Evolutionary conservation across 2,329 filamentous ascomycete genomes (phyloP).

Genomic region (Rosellinia necatrix): DNA sequence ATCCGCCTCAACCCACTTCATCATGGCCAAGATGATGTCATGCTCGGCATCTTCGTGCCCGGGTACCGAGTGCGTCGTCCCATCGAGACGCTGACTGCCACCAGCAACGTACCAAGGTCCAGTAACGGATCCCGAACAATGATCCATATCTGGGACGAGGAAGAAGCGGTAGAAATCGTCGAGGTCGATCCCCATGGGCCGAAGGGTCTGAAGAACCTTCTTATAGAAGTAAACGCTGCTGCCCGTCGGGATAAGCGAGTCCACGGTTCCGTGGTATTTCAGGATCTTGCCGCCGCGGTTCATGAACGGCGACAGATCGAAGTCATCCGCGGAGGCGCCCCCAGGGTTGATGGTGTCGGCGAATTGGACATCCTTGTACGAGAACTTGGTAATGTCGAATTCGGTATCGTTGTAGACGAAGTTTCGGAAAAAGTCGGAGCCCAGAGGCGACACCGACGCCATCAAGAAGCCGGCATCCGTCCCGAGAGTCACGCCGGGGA

Average conservation of each 20-base stretch:
- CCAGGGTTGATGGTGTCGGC: slow-evolving; percentile 38
- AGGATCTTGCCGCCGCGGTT: slow-evolving; percentile 44
- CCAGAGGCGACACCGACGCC: slow-evolving; percentile 23
- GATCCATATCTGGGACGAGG: slow-evolving; percentile 54
- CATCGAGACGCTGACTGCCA: slow-evolving; percentile 37
- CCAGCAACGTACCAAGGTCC: slow-evolving; percentile 43
- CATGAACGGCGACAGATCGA: slow-evolving; percentile 40
- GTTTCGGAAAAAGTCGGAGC: slow-evolving; percentile 31
- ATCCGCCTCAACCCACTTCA: slow-evolving; percentile 46
- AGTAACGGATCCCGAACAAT: slow-evolving; percentile 44
- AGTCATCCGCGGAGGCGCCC: slow-evolving; percentile 33
- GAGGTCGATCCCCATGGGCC: slow-evolving; percentile 37
- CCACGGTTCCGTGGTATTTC: slow-evolving; percentile 44
- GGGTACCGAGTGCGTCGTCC: slow-evolving; percentile 41
- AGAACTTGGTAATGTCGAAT: slow-evolving; percentile 38
- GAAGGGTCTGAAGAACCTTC: slow-evolving; percentile 35
- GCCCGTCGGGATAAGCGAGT: slow-evolving; percentile 41
- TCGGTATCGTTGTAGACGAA: slow-evolving; percentile 37
- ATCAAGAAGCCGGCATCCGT: slow-evolving; percentile 30
- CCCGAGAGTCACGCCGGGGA: slow-evolving; percentile 36
- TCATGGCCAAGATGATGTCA: slow-evolving; percentile 44
- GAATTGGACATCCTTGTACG: slow-evolving; percentile 34
- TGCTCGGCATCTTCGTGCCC: slow-evolving; percentile 43
- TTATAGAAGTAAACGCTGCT: slow-evolving; percentile 41
- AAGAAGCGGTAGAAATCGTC: slow-evolving; percentile 57